Conservation (phyloP, 768 basidiomycete genomes). For the Fibroporia radiculosa region DNA sequence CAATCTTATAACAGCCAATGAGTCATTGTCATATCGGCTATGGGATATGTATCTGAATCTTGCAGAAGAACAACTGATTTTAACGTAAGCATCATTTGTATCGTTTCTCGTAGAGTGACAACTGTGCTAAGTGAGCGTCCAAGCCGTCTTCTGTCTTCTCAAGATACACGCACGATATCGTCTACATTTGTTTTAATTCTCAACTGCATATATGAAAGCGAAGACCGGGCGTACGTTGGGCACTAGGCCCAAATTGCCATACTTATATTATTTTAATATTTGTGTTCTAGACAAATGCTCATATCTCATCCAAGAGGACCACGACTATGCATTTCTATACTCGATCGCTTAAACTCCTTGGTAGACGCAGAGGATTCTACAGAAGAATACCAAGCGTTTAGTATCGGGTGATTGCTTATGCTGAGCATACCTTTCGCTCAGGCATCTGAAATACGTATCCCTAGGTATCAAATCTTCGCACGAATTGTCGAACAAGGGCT, state of each 20-base stretch:
- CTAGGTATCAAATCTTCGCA: slow-evolving; percentile 60
- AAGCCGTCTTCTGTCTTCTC: slow-evolving; percentile 48
- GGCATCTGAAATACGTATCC: neutral
- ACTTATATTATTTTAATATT: slow-evolving; percentile 6
- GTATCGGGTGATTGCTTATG: slow-evolving; percentile 50
- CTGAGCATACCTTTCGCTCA: slow-evolving; percentile 3
- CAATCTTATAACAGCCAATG: slow-evolving; percentile 76
- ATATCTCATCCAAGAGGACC: slow-evolving; percentile 46
- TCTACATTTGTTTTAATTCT: slow-evolving; percentile 63
- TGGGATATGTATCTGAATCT: slow-evolving; percentile 63
- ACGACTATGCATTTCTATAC: slow-evolving; percentile 56
- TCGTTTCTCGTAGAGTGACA: neutral
- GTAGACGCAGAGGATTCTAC: slow-evolving; percentile 61
- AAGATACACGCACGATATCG: slow-evolving; percentile 52
- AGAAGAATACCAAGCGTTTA: slow-evolving; percentile 63
- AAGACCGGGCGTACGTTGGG: slow-evolving; percentile 44
- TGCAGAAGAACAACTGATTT: slow-evolving; percentile 64
- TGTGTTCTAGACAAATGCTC: slow-evolving; percentile 39
- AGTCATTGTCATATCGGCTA: slow-evolving; percentile 42
- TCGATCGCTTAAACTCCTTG: slow-evolving; percentile 65
- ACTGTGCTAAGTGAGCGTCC: neutral
- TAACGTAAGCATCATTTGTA: slow-evolving; percentile 46
- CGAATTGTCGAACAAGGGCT: slow-evolving; percentile 53
- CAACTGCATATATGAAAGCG: slow-evolving; percentile 60
- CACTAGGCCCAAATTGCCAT: too few species aligned